Base-by-base conservation (phyloP, 2,329 filamentous ascomycete genomes). In the Metarhizium humberi region DNA sequence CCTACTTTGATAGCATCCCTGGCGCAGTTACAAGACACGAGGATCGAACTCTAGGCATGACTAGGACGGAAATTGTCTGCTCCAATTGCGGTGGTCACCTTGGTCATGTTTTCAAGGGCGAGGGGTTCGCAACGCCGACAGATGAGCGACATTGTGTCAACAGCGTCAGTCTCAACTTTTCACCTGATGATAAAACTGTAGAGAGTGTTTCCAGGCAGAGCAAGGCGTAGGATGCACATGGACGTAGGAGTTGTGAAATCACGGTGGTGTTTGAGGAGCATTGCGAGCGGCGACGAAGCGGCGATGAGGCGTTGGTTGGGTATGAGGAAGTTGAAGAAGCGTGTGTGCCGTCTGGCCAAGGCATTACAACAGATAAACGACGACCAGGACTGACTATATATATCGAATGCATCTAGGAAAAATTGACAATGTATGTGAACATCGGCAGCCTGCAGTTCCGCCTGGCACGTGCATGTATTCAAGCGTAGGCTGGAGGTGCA, bases 71-170 rank as follows among this genome's bases (percentile, higher is more conserved):
- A 77, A 99, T 99, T 65, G 86, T 95, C 8, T 99, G 94, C 73
- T 82, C 84, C 60, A 96, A 95, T 70, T 99, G 94, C 68, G 95
- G 94, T 29, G 94, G 94, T 2, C 91, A 96, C 72, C 70, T 96
- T 58, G 91, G 91, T n/a, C 91, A 96, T 75, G 90, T 95, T 11
- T 95, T 95, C 71, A 94, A 95, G 77, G 91, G 91, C 14, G 91
- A 95, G 71, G 87, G 88, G 34, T 94, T 85, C 67, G 64, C 78
- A 7, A 95, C 88, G 25, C 91, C 94, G 5, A 97, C 92, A 20
- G 87, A 99, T 69, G 94, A 99, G 82, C 81, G 94, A 58, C 94
- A 99, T 75, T 99, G 94, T 67, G 94, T 99, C 56, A 99, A 97
- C 69, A 94, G 90, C 66, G 75, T 97, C 53, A 95, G 89, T 68